phyloP scores from a whole-genome alignment of 805 yeast genomes.

The Kodamaea laetipori region DNA sequence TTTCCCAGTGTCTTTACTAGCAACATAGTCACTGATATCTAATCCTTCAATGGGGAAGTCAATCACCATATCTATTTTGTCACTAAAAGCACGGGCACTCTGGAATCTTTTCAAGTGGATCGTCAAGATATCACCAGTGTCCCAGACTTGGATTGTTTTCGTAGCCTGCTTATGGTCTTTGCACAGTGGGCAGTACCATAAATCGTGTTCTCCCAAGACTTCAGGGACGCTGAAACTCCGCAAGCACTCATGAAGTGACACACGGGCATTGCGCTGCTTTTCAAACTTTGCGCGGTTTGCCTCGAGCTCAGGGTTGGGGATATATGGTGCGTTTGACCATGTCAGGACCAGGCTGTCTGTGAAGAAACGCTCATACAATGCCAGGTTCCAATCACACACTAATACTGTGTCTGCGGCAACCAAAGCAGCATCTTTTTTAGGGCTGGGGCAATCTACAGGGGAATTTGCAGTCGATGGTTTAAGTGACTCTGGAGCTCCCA shows the following conservation, averaged over 20 bases:
- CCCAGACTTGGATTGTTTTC: constrained; percentile 89
- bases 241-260: constrained; percentile 68
- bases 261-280: constrained; percentile 47
- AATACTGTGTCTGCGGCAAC: constrained; percentile 27
- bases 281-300: constrained; percentile 39
- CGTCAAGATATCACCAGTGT: constrained; percentile 86
- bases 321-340: constrained; percentile 46
- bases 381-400: constrained; percentile 69
- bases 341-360: constrained; percentile 50
- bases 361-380: constrained; percentile 53
- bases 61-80: constrained; percentile 82
- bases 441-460: constrained; percentile 12
- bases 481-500: constrained; percentile 17
- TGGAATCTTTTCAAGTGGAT: constrained; percentile 91
- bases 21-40: constrained; percentile 65
- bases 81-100: constrained; percentile 80
- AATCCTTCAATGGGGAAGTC: constrained; percentile 85
- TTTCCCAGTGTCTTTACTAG: constrained; percentile 17
- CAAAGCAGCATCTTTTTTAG: constrained; percentile 22
- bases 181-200: constrained; percentile 93
- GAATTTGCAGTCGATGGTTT: constrained; percentile 26
- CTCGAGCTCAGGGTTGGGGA: constrained; percentile 59
- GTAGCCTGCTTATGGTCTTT: constrained; percentile 88
- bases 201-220: constrained; percentile 80
- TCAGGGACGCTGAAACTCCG: constrained; percentile 77